Base-by-base conservation (phyloP, 257 asterid genomes). In the Solanum ossicruentum region DNA sequence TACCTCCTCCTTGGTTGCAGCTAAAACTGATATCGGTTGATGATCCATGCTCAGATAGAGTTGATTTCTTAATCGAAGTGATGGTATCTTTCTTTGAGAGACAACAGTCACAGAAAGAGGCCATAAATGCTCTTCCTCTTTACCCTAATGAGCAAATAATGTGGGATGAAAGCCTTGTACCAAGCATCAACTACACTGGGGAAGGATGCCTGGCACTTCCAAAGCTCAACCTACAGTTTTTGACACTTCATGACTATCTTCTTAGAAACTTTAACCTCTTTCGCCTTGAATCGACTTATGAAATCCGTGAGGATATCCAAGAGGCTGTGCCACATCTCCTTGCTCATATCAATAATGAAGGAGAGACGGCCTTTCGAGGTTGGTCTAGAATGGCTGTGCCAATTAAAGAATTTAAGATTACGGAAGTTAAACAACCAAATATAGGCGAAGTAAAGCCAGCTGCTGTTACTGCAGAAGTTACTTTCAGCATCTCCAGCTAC, bases 301-400 rank as follows among this genome's bases (percentile, higher is more conserved):
- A 97, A 90, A 97, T 97, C 82, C 98, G 99, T 81, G 99, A 95
- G 91, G 99, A 97, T 90, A 97, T 97, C 88, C 98, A 95, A 89
- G 99, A 94, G 90, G 97, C 98, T 71, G 97, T 97, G 86, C 99
- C 99, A 10, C 99, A 97, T 89, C 98, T 97, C 88, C 98, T 97
- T 57, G 91, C 97, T 63, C 86, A 91, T 85, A 87, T 93, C 85
- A 94, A 95, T 88, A 92, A 95, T 88, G 99, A 97, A 94, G 98
- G 99, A 81, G 94, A 94, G 87, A 82, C 99, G 86, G 98, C 97
- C 86, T 97, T 97, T 85, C 99, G 99, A 88, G 99, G 99, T 84
- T 97, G 99, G 99, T 97, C 99, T 49, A 95, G 99, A 93, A 97
- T 97, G 99, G 99, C 93, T 86, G 98, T 95, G 71, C 99, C 98